Conservation (phyloP, 2,329 filamentous ascomycete species). For the Fusarium devonianum region DNA sequence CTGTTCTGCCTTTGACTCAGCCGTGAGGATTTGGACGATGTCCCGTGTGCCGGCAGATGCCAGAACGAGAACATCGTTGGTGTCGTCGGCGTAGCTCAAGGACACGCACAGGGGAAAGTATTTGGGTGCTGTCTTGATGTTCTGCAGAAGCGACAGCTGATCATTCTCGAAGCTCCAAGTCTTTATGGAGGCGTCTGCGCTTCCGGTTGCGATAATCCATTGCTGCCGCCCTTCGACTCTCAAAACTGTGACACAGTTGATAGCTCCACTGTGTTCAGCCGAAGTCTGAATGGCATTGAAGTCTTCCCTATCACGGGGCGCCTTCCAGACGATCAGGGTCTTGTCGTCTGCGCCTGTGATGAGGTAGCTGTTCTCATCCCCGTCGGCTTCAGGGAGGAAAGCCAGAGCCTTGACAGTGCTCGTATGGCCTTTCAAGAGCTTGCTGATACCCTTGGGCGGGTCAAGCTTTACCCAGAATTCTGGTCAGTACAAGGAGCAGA, state of each 20-base stretch:
- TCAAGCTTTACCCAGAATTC: slow-evolving; percentile 45
- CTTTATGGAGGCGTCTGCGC: slow-evolving; percentile 76
- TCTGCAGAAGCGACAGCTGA: slow-evolving; percentile 67
- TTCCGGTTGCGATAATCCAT: slow-evolving; percentile 76
- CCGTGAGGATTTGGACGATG: slow-evolving; percentile 80
- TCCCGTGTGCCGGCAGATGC: slow-evolving; percentile 87
- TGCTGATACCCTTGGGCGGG: slow-evolving; percentile 64
- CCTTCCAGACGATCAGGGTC: slow-evolving; percentile 75
- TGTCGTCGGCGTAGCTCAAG: slow-evolving; percentile 64
- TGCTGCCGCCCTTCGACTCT: slow-evolving; percentile 42
- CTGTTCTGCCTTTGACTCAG: slow-evolving; percentile 51
- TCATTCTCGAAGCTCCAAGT: slow-evolving; percentile 70
- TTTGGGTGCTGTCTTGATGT: slow-evolving; percentile 74
- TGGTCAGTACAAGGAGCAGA: too few relatives aligned
- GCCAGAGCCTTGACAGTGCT: slow-evolving; percentile 84
- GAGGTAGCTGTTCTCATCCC: slow-evolving; percentile 62
- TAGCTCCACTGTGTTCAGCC: slow-evolving; percentile 72
- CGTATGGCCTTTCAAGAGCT: slow-evolving; percentile 76
- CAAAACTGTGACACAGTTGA: slow-evolving; percentile 71
- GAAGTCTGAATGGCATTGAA: slow-evolving; percentile 58
- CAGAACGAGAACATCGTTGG: slow-evolving; percentile 66
- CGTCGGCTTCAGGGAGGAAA: slow-evolving; percentile 67
- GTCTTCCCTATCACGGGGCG: slow-evolving; percentile 34
- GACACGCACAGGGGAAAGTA: slow-evolving; percentile 85
- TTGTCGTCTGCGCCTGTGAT: slow-evolving; percentile 85